Conservation (phyloP, 352 stramenopile species). For the Blastocystis sp. region DNA sequence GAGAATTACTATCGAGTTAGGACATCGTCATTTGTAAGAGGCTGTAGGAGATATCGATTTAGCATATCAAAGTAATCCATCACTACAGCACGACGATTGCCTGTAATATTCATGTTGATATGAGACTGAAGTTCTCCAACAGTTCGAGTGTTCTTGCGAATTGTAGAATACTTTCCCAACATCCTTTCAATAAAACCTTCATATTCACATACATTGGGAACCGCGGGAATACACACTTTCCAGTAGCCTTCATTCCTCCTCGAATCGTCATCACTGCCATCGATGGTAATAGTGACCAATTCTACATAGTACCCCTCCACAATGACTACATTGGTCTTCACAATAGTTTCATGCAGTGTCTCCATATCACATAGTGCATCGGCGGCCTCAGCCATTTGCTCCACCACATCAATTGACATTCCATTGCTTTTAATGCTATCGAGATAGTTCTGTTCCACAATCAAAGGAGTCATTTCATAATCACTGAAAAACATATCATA, state of each 20-base stretch:
- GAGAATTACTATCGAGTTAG: neutral
- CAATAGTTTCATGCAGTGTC: conserved; percentile 76
- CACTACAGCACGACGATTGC: neutral
- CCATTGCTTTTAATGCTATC: conserved; percentile 79
- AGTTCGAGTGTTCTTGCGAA: conserved; percentile 62
- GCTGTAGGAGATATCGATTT: neutral
- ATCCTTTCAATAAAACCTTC: conserved; percentile 81
- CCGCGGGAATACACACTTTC: conserved; percentile 72
- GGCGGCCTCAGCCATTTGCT: conserved; percentile 76
- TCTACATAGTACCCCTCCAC: conserved; percentile 73
- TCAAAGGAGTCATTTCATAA: conserved; percentile 93
- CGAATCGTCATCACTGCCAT: conserved; percentile 84
- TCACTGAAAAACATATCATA: conserved; percentile 97
- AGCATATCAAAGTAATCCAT: conserved; percentile 48
- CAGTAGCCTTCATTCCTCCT: conserved; percentile 72
- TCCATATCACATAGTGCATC: conserved; percentile 80
- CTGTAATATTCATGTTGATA: neutral
- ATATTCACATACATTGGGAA: conserved; percentile 90
- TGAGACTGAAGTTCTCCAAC: neutral
- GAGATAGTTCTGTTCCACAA: conserved; percentile 83
- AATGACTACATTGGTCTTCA: conserved; percentile 73
- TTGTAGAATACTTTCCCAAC: conserved; percentile 67
- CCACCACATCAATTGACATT: conserved; percentile 77
- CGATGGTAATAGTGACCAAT: conserved; percentile 89
- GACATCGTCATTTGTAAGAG: conserved; percentile 27